Evolutionary conservation across 78 protist species (phyloP), one percentile per base, ranked within the genome.

Genomic region (Pigoraptor vietnamica): DNA sequence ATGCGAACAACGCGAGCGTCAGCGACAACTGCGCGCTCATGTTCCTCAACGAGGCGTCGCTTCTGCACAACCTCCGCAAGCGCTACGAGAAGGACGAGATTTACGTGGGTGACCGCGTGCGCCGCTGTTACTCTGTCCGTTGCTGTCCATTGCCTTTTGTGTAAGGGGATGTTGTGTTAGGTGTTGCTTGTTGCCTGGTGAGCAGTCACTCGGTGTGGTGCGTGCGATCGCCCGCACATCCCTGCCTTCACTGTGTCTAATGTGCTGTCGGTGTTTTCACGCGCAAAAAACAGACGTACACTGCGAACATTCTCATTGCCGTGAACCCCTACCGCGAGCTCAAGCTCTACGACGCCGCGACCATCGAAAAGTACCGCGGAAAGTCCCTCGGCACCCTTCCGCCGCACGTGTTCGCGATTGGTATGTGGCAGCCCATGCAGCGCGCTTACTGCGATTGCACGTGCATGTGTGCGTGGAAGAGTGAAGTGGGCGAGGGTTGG

Each of bases 321-420:
- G 24, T 92, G 40, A 92, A 92, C 40, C 94, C 94, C 0, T 92
- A 88, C 84, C 36, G n/a, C 33, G 0, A 55, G 37, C 56, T 92
- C 35, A 33, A 9, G 39, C 55, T 92, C 34, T 92, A 92, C 90
- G 33, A 10, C 91, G n/a, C 10, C 36, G 86, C 40, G n/a, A 35
- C 29, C 25, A 37, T 39, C 0, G 29, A 23, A 24, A 1, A 2
- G 24, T 93, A 97, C 87, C 79, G 92, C 40, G 97, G 98, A 79
- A 88, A 86, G 67, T 89, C 89, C 89, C 87, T 94, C 48, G 96
- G 96, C 39, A 96, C 92, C 89, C 95, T 92, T 23, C 96, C 97
- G 40, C 98, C 98, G 36, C 98, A 98, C 93, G 86, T 97, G 35
- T 98, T 92, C 86, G 98, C 98, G 34, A 89, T 98, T 29, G 98